Evolutionary conservation across 805 yeast species (phyloP).

Genomic region (Wickerhamiella lipophila): DNA sequence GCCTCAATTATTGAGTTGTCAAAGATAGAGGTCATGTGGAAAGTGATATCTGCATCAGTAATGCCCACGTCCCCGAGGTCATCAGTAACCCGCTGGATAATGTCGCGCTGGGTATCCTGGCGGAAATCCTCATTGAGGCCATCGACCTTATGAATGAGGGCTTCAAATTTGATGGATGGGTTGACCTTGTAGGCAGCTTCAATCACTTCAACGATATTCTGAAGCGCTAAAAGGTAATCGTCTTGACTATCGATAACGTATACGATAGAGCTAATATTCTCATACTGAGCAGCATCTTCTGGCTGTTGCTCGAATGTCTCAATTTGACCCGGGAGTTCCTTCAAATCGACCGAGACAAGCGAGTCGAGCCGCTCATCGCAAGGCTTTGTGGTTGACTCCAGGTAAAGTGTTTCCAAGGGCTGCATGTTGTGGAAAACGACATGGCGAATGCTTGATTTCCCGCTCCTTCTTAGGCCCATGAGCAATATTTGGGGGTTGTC

Average conservation of each 20-base stretch:
- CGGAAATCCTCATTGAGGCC: conserved; percentile 90
- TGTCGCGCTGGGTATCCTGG: conserved; percentile 89
- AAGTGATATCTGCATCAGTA: conserved; percentile 82
- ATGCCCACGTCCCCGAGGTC: conserved; percentile 79
- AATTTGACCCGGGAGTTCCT: conserved; percentile 91
- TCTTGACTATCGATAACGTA: conserved; percentile 94
- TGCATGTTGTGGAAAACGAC: conserved; percentile 95
- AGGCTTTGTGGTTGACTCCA: conserved; percentile 83
- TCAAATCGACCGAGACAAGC: conserved; percentile 71
- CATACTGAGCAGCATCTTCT: conserved; percentile 57
- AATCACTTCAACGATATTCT: conserved; percentile 76
- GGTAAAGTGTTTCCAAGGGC: conserved; percentile 80
- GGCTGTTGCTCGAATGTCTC: conserved; percentile 77
- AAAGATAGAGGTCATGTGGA: conserved; percentile 84
- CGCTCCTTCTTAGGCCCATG: conserved; percentile 71
- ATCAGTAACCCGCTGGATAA: conserved; percentile 90
- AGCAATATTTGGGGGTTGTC: conserved; percentile 34
- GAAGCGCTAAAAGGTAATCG: conserved; percentile 83
- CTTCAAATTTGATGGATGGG: conserved; percentile 79
- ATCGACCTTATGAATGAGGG: conserved; percentile 88
- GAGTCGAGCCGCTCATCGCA: conserved; percentile 75
- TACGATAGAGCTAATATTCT: conserved; percentile 77
- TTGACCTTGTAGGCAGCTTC: conserved; percentile 77
- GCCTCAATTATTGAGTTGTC: conserved; percentile 96
- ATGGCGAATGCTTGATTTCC: conserved; percentile 89